Conservation (phyloP, 2,329 filamentous ascomycete genomes). For the Neospermospora avenae region DNA sequence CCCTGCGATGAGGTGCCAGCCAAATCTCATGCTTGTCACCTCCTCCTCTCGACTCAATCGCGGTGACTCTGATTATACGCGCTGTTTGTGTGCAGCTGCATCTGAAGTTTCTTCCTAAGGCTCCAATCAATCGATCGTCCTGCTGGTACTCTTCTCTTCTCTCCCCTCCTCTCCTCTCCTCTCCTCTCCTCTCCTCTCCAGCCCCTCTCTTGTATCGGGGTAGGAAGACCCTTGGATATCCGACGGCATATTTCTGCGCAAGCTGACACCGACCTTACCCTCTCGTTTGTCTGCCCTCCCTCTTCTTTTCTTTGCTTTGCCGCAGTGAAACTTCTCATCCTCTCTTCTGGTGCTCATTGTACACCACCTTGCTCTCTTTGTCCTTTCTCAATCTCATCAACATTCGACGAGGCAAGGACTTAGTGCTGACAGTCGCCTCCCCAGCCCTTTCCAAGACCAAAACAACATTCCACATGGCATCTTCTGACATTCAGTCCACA, state of each 20-base stretch:
- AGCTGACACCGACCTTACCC: background rate
- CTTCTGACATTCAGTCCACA: constrained; percentile 15
- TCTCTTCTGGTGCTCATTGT: too few relatives aligned
- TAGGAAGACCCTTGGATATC: constrained; percentile 1
- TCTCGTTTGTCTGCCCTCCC: background rate
- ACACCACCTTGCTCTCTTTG: background rate
- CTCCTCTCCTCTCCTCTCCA: background rate
- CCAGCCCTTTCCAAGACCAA: background rate
- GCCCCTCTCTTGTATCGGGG: background rate
- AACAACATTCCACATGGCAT: constrained; percentile 23
- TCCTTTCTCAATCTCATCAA: background rate
- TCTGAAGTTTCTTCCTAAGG: too few relatives aligned
- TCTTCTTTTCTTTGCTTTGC: background rate
- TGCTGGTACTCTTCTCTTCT: too few relatives aligned
- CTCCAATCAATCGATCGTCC: too few relatives aligned
- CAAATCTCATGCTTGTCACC: too few relatives aligned
- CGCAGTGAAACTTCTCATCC: background rate
- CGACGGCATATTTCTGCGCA: constrained; percentile 4
- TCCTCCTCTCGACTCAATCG: too few relatives aligned
- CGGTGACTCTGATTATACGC: too few relatives aligned
- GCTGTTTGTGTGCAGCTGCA: too few relatives aligned
- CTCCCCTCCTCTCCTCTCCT: background rate
- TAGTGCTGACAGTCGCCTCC: constrained; percentile 5
- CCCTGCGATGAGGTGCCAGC: too few relatives aligned
- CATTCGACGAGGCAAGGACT: background rate